Conservation (phyloP, 2,329 filamentous ascomycete species). For the Monosporascus sp. region DNA sequence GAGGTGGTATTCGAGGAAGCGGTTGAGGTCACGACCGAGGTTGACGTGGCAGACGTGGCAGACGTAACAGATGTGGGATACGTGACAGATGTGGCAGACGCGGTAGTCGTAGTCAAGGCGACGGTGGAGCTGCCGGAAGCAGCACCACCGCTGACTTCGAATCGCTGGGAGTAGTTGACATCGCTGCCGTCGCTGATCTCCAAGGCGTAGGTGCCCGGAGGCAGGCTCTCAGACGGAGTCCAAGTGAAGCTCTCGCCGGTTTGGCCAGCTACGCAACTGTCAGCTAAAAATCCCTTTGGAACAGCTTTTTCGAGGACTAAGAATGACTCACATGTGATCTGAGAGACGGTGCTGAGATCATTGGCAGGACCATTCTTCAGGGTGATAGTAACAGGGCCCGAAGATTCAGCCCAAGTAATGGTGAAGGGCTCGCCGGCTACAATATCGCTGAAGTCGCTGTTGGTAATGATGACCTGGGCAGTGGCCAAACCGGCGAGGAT, state of each 20-base stretch:
- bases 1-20: neutral
- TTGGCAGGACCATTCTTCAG: conserved; percentile 33
- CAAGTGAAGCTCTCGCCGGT: conserved; percentile 34
- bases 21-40: conserved; percentile 9
- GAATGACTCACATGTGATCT: conserved; percentile 32
- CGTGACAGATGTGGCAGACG: too few species aligned
- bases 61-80: conserved; percentile 13
- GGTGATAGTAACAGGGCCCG: conserved; percentile 37
- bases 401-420: conserved; percentile 37
- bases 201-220: conserved; percentile 40
- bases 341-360: conserved; percentile 31
- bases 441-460: conserved; percentile 29
- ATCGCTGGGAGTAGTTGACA: conserved; percentile 41
- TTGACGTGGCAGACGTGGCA: conserved; percentile 15
- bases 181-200: conserved; percentile 36
- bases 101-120: conserved; percentile 4
- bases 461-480: conserved; percentile 29
- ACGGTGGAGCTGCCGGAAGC: conserved; percentile 6
- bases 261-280: conserved; percentile 25
- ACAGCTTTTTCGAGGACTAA: neutral
- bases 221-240: conserved; percentile 30
- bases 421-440: conserved; percentile 35
- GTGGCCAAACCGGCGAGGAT: conserved; percentile 27
- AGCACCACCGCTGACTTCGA: conserved; percentile 26
- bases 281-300: conserved; percentile 1